Evolutionary conservation across 352 stramenopile species (phyloP), one percentile per base, ranked within the genome.

Genomic region (Phytopythium helicoides): DNA sequence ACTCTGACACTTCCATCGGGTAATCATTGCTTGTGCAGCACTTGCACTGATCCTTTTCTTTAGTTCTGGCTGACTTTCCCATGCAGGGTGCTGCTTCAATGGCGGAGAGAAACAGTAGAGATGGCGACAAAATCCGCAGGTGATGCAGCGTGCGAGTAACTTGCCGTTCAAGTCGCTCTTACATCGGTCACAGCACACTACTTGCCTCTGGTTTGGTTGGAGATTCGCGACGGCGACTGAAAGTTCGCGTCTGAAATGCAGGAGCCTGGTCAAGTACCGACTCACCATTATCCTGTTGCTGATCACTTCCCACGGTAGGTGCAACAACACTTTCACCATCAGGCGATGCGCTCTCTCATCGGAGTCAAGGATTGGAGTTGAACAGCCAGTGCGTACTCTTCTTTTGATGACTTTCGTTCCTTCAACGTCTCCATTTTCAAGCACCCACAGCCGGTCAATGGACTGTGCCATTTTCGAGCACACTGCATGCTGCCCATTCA

Each of bases 91-190:
- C 22, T 91, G 71, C 49, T 76, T 75, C 15, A 85, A 60, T 35
- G 77, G 75, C 5, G 80, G 80, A 11, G 64, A 60, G 18, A 89
- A 91, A 46, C 80, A 91, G 50, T 87, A 91, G 14, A 89, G 52
- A 49, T 89, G 80, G 21, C 75, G 76, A 0, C 67, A 59, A 47
- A 89, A 87, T 3, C 61, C 45, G 46, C 80, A 91, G 15, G 39
- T 54, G 7, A 56, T 51, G 23, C 80, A 91, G 7, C 48, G 55
- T 3, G 81, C 68, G 34, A 91, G 64, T 41, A 91, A 60, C 47
- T 87, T 89, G 9, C 68, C 53, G 42, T 91, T 87, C 37, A 87
- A 38, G 36, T 89, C 77, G 47, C 80, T 91, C 38, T 71, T 78
- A 53, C 80, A 91, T 5, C 54, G 61, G 33, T 71, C 58, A 14